phyloP scores from a whole-genome alignment of 331 rosid species.

The Pyrus hybrid region DNA sequence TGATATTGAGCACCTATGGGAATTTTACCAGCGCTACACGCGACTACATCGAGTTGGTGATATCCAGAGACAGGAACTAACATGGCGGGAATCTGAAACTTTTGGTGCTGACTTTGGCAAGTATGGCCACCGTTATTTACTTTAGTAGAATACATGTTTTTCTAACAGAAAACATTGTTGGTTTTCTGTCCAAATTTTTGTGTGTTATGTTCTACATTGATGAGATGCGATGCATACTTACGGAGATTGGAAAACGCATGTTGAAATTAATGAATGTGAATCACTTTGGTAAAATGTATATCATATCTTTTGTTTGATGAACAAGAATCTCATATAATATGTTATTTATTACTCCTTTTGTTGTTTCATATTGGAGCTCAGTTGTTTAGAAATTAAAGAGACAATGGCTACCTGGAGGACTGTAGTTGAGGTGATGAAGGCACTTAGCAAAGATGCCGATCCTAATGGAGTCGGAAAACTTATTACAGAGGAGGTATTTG shows the following conservation, averaged over 20 bases:
- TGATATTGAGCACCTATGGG: constrained; percentile 75
- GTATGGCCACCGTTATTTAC: constrained; percentile 36
- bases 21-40: constrained; percentile 70
- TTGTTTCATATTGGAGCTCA: constrained; percentile 38
- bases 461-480: constrained; percentile 72
- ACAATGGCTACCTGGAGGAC: constrained; percentile 69
- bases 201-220: not conserved
- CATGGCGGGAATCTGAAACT: constrained; percentile 74
- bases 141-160: not conserved
- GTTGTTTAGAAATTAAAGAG: constrained; percentile 53
- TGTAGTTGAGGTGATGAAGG: constrained; percentile 89
- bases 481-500: constrained; percentile 72
- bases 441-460: constrained; percentile 72
- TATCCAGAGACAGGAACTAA: constrained; percentile 65
- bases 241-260: not conserved
- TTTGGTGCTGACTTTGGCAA: constrained; percentile 65
- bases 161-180: no score
- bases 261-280: not conserved
- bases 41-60: constrained; percentile 63
- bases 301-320: no score
- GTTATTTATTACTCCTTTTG: not conserved
- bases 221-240: not conserved
- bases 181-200: no score
- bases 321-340: not conserved
- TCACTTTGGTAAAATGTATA: not conserved